Base-by-base conservation (phyloP, 441 rosid genomes). In the Rhodomyrtus psidioides region DNA sequence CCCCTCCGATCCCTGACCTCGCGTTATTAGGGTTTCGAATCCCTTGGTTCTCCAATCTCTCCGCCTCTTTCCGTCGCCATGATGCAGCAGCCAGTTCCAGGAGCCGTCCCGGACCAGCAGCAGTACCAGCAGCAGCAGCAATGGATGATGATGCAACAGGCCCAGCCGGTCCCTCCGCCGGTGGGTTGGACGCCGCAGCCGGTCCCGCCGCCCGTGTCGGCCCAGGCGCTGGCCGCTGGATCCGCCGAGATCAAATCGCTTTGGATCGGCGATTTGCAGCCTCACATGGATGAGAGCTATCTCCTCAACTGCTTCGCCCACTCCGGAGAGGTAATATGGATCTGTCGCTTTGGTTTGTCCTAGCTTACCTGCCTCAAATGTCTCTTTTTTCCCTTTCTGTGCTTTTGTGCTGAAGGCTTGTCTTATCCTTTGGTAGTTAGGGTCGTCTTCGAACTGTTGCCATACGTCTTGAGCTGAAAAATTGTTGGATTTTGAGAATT, bases 231-330 rank as follows among this genome's bases (percentile, higher is more conserved):
- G 46, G 55, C 83, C 56, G 84, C 19, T 39, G 84, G 62, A 39
- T 23, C 84, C 60, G 56, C 79, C 17, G 99, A 96, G 91, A 90
- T 96, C 90, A 93, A 93, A 86, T 94, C 98, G 17, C 88, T 97
- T 85, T 95, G 98, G 99, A 95, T 97, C 86, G 98, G 98, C 19
- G 98, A 95, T 87, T 86, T 96, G 83, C 97, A 93, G 93, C 95
- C 90, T n/a, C 95, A 98, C 96, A 95, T 97, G 98, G 98, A 97
- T 76, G 98, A 96, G 88, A 90, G 57, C 88, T 96, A 97, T 86
- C 94, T 96, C 85, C 60, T 88, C 79, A 89, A 49, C 84, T 87
- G 91, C 88, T 95, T 96, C 87, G 81, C 93, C 84, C 74, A 65
- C 60, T 90, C 94, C 14, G 94, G 96, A 55, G 97, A 96, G 96